Conservation (phyloP, 2,329 filamentous ascomycete species). For the Epicoccum nigrum region DNA sequence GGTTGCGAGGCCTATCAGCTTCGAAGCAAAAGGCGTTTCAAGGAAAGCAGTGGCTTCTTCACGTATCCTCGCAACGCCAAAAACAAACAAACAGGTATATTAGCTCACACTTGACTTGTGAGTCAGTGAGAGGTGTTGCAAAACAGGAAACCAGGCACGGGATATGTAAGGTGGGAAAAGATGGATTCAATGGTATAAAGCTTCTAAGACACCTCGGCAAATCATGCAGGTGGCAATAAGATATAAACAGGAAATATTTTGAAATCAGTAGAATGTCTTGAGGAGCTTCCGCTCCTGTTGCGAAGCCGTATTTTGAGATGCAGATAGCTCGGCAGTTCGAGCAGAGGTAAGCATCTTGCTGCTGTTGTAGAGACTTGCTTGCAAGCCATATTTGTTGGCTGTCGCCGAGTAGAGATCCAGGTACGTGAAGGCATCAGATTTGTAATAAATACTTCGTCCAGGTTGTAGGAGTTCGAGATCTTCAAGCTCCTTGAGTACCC, state of each 20-base stretch:
- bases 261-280: slow-evolving; percentile 5
- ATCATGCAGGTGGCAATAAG: not conserved
- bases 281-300: slow-evolving; percentile 12
- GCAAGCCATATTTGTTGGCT: slow-evolving; percentile 46
- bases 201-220: not conserved
- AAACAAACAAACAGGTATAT: too few species aligned
- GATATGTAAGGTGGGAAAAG: too few species aligned
- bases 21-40: too few species aligned
- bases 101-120: too few species aligned
- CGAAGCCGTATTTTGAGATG: slow-evolving; percentile 10
- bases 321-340: slow-evolving; percentile 11
- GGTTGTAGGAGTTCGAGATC: slow-evolving; percentile 58
- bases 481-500: slow-evolving; percentile 68
- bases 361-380: slow-evolving; percentile 53
- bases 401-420: slow-evolving; percentile 51
- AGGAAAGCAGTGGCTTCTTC: too few species aligned
- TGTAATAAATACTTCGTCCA: slow-evolving; percentile 73
- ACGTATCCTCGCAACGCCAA: too few species aligned
- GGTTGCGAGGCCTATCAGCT: too few species aligned
- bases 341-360: slow-evolving; percentile 40
- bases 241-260: too few species aligned
- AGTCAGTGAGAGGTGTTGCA: too few species aligned
- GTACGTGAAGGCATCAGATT: slow-evolving; percentile 65
- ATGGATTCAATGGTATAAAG: not conserved
- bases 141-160: too few species aligned